Conservation (phyloP, 441 rosid genomes). For the Jatropha multifida region DNA sequence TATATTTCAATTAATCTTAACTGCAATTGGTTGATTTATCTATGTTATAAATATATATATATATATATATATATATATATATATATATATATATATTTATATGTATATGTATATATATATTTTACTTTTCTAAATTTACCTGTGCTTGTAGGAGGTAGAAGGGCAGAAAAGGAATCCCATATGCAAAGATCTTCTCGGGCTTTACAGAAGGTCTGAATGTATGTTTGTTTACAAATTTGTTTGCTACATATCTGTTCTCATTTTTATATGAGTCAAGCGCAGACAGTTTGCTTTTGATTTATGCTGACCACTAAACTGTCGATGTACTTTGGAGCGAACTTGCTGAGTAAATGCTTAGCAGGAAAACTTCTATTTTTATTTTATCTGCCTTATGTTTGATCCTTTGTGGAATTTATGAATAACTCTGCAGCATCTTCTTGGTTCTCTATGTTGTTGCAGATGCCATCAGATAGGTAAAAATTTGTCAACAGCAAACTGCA, state of each 20-base stretch:
- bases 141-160: slow-evolving; percentile 28
- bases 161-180: slow-evolving; percentile 37
- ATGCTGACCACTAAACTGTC: not conserved
- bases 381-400: slow-evolving; percentile 7
- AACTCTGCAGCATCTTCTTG: slow-evolving; percentile 1
- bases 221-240: not conserved
- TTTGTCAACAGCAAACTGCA: slow-evolving; percentile 48
- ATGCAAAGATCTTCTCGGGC: slow-evolving; percentile 53
- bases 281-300: slow-evolving; percentile 1
- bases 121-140: slow-evolving; percentile 12
- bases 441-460: slow-evolving; percentile 37
- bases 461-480: slow-evolving; percentile 55
- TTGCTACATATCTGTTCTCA: not conserved
- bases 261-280: not conserved
- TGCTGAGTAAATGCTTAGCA: not conserved
- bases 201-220: slow-evolving; percentile 48
- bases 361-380: not conserved
- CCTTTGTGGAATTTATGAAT: not conserved
- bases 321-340: not conserved
- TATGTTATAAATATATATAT: not conserved
- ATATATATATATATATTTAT: not conserved
- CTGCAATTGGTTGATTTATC: not conserved
- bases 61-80: not conserved
- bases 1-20: not conserved
- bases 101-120: not conserved